Evolutionary conservation across 768 basidiomycete species (phyloP).

Genomic region (Phylloporus sp.): DNA sequence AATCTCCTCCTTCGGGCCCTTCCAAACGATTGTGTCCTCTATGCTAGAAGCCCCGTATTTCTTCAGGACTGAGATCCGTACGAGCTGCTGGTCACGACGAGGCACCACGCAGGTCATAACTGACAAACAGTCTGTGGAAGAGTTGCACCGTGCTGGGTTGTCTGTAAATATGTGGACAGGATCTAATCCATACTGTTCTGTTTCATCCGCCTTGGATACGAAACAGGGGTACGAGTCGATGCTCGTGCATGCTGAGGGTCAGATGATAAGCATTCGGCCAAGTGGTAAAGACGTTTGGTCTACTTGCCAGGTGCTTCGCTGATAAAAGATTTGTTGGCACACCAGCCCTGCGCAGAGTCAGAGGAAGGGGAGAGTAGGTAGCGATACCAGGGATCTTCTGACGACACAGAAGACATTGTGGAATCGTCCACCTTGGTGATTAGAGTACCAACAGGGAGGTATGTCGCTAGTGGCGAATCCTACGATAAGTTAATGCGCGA

Average conservation of each 20-base stretch:
- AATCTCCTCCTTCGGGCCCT: conserved; percentile 61
- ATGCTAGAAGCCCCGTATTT: neutral
- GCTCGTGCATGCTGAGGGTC: conserved; percentile 10
- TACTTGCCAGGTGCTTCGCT: conserved; percentile 15
- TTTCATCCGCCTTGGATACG: conserved; percentile 25
- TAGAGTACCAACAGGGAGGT: conserved; percentile 54
- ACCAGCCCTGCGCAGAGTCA: conserved; percentile 52
- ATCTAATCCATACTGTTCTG: conserved; percentile 48
- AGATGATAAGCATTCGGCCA: neutral
- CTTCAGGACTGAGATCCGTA: conserved; percentile 47
- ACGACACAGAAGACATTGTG: conserved; percentile 30
- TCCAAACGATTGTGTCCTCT: conserved; percentile 60
- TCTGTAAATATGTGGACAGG: conserved; percentile 47
- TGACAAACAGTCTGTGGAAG: conserved; percentile 34
- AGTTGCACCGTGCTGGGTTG: conserved; percentile 36
- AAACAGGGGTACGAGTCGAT: conserved; percentile 40
- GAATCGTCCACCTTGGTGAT: conserved; percentile 66
- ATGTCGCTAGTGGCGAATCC: conserved; percentile 56
- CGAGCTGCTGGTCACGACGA: conserved; percentile 42
- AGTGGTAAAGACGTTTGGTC: neutral
- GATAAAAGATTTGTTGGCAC: conserved; percentile 39
- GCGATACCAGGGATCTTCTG: conserved; percentile 41
- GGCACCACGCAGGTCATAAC: conserved; percentile 51
- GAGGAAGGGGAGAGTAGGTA: conserved; percentile 34
- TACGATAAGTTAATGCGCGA: conserved; percentile 25